These are phyloP conservation scores for Raphanus hybrid DNA, from an alignment of 441 rosid genomes.

Conservation along the genomic window DNA sequence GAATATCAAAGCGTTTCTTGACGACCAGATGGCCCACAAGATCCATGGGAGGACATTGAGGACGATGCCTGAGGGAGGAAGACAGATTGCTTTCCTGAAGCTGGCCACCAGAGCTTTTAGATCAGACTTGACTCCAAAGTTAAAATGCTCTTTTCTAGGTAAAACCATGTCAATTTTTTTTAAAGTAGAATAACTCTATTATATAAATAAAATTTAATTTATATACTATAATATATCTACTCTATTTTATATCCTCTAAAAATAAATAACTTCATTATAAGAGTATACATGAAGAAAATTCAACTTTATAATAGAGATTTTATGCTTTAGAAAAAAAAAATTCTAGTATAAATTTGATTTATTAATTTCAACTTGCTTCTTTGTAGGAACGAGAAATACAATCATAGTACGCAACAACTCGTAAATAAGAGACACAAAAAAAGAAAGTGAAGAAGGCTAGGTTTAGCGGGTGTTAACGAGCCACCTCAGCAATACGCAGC, in stretches of 20 bases:
- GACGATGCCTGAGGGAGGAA: too few species aligned
- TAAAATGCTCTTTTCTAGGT: background rate
- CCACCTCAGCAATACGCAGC: slow-evolving; percentile 73
- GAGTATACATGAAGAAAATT: background rate
- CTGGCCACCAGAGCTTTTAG: too few species aligned
- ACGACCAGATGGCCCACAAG: too few species aligned
- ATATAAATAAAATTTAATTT: too few species aligned
- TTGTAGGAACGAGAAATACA: slow-evolving; percentile 22
- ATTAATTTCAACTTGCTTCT: background rate
- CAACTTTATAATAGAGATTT: background rate
- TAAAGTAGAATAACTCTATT: too few species aligned
- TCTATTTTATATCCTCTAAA: background rate
- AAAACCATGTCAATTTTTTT: background rate
- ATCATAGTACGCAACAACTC: slow-evolving; percentile 32
- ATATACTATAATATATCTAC: background rate
- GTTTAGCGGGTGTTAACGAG: slow-evolving; percentile 68
- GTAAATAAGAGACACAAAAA: background rate
- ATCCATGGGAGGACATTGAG: too few species aligned
- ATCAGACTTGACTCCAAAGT: slow-evolving; percentile 22
- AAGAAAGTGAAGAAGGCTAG: slow-evolving; percentile 34
- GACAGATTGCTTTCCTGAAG: too few species aligned
- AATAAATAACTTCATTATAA: too few species aligned
- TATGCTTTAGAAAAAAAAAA: background rate
- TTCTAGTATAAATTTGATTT: background rate
- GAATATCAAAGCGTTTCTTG: too few species aligned